These are phyloP conservation scores for Acrocalymma vagum DNA, from an alignment of 2,329 filamentous ascomycete genomes.

Conservation along the genomic window DNA sequence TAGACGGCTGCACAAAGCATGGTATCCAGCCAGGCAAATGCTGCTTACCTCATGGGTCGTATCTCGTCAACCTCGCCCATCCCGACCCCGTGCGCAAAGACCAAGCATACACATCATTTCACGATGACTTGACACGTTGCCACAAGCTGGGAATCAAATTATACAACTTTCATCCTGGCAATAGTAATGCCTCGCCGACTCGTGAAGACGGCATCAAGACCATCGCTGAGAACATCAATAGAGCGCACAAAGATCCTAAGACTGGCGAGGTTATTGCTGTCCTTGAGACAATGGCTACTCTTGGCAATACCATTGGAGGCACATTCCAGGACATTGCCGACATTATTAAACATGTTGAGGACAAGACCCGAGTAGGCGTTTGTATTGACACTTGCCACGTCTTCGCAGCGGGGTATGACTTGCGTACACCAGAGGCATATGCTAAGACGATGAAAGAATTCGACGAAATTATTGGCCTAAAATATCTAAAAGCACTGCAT, in stretches of 20 bases:
- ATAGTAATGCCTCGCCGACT: slow-evolving; percentile 71
- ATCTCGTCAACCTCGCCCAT: slow-evolving; percentile 95
- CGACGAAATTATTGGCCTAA: slow-evolving; percentile 76
- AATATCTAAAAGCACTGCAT: slow-evolving; percentile 86
- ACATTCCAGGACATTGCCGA: slow-evolving; percentile 86
- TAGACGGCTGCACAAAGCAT: slow-evolving; percentile 71
- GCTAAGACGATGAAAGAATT: slow-evolving; percentile 77
- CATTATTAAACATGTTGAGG: slow-evolving; percentile 80
- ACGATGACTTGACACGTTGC: slow-evolving; percentile 88
- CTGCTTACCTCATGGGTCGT: slow-evolving; percentile 93
- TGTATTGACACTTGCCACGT: slow-evolving; percentile 97
- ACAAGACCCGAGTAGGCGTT: slow-evolving; percentile 87
- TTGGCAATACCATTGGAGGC: slow-evolving; percentile 84
- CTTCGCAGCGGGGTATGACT: slow-evolving; percentile 92
- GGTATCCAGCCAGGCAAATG: slow-evolving; percentile 75
- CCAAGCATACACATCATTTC: slow-evolving; percentile 85
- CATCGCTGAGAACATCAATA: slow-evolving; percentile 84
- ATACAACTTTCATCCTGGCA: slow-evolving; percentile 99
- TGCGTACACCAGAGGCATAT: slow-evolving; percentile 79
- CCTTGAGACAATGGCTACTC: slow-evolving; percentile 93
- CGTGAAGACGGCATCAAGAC: slow-evolving; percentile 76
- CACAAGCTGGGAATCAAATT: slow-evolving; percentile 84
- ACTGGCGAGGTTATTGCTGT: slow-evolving; percentile 82
- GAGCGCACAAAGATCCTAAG: slow-evolving; percentile 72
- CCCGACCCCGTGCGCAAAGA: slow-evolving; percentile 79